Percentiles rank a stretch among this genome's conserved stretches.
Evolutionary conservation across 257 asterid genomes (phyloP).

Genomic region (Solanum arcanum): DNA sequence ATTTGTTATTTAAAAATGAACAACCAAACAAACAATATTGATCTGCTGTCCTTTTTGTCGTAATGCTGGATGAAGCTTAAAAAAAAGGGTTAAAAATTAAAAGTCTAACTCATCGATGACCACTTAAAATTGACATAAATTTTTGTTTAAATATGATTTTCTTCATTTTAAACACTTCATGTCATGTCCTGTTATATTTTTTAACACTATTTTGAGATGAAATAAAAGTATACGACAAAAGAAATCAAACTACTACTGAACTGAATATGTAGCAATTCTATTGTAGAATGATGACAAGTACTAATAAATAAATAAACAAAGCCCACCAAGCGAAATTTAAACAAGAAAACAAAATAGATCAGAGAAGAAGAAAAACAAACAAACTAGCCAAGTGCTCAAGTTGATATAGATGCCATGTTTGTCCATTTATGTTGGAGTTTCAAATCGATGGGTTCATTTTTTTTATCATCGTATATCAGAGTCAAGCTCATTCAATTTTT

Average conservation of each 20-base stretch:
- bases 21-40: not conserved
- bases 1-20: not conserved
- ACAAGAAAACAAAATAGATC: not conserved
- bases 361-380: not conserved
- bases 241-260: not conserved
- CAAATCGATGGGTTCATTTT: not conserved
- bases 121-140: too few relatives aligned
- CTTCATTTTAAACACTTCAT: accelerated
- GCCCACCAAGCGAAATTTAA: not conserved
- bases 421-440: not conserved
- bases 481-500: not conserved
- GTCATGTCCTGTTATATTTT: too few relatives aligned
- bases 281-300: not conserved
- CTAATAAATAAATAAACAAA: not conserved
- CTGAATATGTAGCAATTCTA: not conserved
- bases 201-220: not conserved
- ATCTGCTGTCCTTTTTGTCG: not conserved
- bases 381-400: not conserved
- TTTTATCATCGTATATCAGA: not conserved
- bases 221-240: not conserved
- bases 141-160: accelerated
- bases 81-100: not conserved
- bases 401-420: not conserved
- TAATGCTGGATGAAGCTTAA: not conserved
- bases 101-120: accelerated